Conservation (phyloP, 1,139 yeast genomes). For the Yamadazyma membranifaciens region DNA sequence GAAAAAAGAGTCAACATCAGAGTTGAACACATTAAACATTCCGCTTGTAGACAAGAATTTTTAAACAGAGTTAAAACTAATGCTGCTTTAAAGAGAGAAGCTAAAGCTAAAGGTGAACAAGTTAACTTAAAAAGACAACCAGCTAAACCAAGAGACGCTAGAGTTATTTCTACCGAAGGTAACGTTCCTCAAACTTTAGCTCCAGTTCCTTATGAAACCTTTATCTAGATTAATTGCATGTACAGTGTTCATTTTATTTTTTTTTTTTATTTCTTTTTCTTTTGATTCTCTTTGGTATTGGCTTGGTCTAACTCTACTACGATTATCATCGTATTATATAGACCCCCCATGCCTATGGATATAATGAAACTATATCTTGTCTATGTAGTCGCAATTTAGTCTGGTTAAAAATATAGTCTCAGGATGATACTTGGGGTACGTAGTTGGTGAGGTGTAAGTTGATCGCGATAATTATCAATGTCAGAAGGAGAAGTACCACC, state of each 20-base stretch:
- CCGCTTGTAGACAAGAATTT: conserved; percentile 99
- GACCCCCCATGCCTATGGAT: no score
- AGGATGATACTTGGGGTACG: no score
- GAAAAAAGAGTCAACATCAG: conserved; percentile 99
- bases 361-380: no score
- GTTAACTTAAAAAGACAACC: conserved; percentile 98
- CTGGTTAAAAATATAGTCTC: no score
- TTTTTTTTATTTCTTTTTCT: background rate
- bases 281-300: background rate
- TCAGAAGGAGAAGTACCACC: background rate
- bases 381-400: no score
- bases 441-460: no score
- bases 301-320: background rate
- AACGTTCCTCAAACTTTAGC: conserved; percentile 96
- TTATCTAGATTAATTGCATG: conserved; percentile 54
- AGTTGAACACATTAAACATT: conserved; percentile 98
- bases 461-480: conserved; percentile 5
- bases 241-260: background rate
- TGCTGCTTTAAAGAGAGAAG: conserved; percentile 92
- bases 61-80: conserved; percentile 96
- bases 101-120: conserved; percentile 91
- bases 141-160: conserved; percentile 93
- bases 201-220: conserved; percentile 99
- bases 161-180: conserved; percentile 73
- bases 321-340: no score